Evolutionary conservation across 345 rosid genomes (phyloP), one percentile per base, ranked within the genome.

Genomic region (Brassica nigra): DNA sequence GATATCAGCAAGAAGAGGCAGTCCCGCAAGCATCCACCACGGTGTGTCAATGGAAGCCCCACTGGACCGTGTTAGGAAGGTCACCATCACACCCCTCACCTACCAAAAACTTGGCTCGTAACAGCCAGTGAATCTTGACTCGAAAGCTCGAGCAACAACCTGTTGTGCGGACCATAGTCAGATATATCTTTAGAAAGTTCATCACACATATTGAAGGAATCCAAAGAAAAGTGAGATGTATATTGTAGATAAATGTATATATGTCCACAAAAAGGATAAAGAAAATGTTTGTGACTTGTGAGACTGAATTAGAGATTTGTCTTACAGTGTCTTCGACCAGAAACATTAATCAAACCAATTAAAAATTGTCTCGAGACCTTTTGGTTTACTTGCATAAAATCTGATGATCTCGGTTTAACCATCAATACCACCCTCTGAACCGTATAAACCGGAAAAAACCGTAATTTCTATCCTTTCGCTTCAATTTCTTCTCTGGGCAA

Each of bases 371-470:
- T 49, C 2, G 57, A 49, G 18, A 49, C 55, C 54, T 44, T 18
- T 18, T 18, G 18, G 18, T 18, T 18, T 18, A 18, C 18, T 18
- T 18, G 18, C 18, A 33, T 4, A 33, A 63, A 33, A 42, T 12
- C 2, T 44, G 11, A 6, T 0, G 1, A 23, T 15, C 3, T 75
- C 70, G 76, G 76, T 70, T 52, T 23, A n/a, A 14, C 34, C 52
- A 62, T 8, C 0, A 77, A 77, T 27, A 5, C 20, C 36, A 70
- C 27, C 12, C 4, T 77, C n/a, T 79, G 0, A 73, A 62, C 77
- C 69, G 36, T 5, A 27, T 42, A 78, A 78, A 78, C 81, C 80
- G 57, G 66, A 1, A 23, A 7, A 34, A 36, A 27, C 44, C 70
- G 33, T n/a, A 39, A 5, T 39, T 74, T 3, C 5, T 12, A 33